Evolutionary conservation across 2,329 filamentous ascomycete genomes (phyloP), one percentile per base, ranked within the genome.

Genomic region (Alternaria arborescens): DNA sequence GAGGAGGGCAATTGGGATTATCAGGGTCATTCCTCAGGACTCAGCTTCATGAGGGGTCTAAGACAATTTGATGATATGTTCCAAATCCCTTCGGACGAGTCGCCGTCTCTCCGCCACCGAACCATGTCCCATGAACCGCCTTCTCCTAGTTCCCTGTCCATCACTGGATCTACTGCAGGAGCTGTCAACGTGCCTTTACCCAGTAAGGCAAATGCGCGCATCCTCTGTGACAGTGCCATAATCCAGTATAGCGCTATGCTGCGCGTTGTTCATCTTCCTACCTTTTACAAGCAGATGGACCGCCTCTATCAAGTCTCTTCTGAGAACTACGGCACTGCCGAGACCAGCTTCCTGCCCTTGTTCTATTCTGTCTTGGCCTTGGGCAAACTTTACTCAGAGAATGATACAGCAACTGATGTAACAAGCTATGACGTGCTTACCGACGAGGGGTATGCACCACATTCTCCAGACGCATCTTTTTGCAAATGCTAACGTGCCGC

Each of bases 1-100:
- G 94, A 98, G 69, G 88, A 89, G 70, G 94, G 94, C 42, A 89
- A 95, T 70, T 97, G 93, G 89, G 94, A 98, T 78, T 99, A 97
- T 72, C 93, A 97, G 74, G 95, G 95, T 48, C 91, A 92, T 65
- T 97, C 94, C 0, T 98, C 95, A 0, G 94, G 94, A 3, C 86
- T 94, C 43, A 92, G 94, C 64, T 99, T 97, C 77, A 86, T 97
- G 69, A 87, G 88, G 65, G 89, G 92, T 55, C 90, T 99, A 86
- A 91, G 96, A 72, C 91, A 97, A 73, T 92, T 97, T 67, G 90
- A 92, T 44, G 88, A 89, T 62, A 83, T 95, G 66, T 85, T 95
- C 48, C 89, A 89, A 20, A 86, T 87, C 41, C 85, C 88, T 47
- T 83, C 86, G 64, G 83, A 86, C 70, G 79, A 78, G 71, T 74